Base-by-base conservation (phyloP, 768 basidiomycete species). In the Boletus subcaerulescens region DNA sequence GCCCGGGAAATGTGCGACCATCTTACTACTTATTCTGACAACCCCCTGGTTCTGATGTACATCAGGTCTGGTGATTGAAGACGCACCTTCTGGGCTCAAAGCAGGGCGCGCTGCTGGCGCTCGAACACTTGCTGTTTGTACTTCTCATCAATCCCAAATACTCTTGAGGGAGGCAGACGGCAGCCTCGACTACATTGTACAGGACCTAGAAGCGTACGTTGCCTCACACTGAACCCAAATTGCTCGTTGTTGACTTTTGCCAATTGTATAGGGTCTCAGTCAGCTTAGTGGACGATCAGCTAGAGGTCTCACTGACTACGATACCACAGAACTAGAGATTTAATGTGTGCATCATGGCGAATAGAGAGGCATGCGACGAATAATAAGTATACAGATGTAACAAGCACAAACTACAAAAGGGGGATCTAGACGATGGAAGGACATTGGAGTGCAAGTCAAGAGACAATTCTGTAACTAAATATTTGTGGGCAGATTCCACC, bases 31-130 rank as follows among this genome's bases (percentile, higher is more conserved):
- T 8, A n/a, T 39, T 39, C 17, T 39, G 7, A 29, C 29, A 8
- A 29, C 29, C 29, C 9, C 26, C 48, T 53, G 33, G 56, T 41
- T 24, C 39, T 38, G 22, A 45, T 45, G 22, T 45, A 31, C 14
- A 35, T n/a, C 45, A 91, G 89, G 89, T 63, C 76, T 96, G 55
- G 93, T 96, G 9, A 78, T 97, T 4, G 93, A 95, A 63, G 94
- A 97, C 64, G 93, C 94, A 2, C 87, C 92, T 5, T 86, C 90
- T 14, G 94, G 94, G 3, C 72, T 94, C 59, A 76, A 74, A 56
- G 79, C 89, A 15, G 92, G 92, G 20, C 80, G 80, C 45, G 85
- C 87, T 8, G 88, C 91, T 17, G 91, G 91, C 12, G 79, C 88
- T 46, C 77, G 71, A 45, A 89, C 88, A 0, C 77, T 96, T 14